phyloP scores from a whole-genome alignment of 148 eudicot species.

The Selenicereus undatus region DNA sequence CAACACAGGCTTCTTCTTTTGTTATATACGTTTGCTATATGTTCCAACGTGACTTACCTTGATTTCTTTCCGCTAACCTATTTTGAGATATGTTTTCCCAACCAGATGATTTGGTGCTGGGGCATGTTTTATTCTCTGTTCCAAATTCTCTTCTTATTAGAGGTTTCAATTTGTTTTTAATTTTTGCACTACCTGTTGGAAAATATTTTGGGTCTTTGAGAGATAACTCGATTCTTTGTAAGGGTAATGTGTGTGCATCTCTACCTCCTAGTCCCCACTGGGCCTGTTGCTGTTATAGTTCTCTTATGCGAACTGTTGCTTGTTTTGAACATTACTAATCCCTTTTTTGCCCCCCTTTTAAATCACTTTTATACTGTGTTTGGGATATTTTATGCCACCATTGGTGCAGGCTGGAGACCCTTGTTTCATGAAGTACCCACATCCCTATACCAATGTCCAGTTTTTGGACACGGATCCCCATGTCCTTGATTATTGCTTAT shows the following conservation, averaged over 20 bases:
- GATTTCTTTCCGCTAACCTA: background rate
- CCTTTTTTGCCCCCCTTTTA: background rate
- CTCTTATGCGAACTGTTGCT: background rate
- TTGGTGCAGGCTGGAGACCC: too few relatives aligned
- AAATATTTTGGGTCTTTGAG: background rate
- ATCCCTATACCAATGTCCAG: too few relatives aligned
- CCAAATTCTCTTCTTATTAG: background rate
- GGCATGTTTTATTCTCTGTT: background rate
- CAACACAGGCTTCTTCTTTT: background rate
- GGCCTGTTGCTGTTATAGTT: background rate
- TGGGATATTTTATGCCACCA: background rate
- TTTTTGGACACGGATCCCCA: too few relatives aligned
- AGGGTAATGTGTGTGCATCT: background rate
- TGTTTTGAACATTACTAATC: background rate
- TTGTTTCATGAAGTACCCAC: too few relatives aligned
- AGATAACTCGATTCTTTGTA: background rate
- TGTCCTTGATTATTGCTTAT: too few relatives aligned
- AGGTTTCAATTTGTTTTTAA: background rate
- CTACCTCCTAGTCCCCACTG: background rate
- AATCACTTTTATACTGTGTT: background rate
- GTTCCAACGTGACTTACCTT: background rate
- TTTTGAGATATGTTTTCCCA: background rate
- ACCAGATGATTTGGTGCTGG: background rate
- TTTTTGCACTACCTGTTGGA: background rate
- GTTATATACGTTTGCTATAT: background rate